These are phyloP conservation scores for Microsporum canis DNA, from an alignment of 2,329 filamentous ascomycete species.

Conservation along the genomic window DNA sequence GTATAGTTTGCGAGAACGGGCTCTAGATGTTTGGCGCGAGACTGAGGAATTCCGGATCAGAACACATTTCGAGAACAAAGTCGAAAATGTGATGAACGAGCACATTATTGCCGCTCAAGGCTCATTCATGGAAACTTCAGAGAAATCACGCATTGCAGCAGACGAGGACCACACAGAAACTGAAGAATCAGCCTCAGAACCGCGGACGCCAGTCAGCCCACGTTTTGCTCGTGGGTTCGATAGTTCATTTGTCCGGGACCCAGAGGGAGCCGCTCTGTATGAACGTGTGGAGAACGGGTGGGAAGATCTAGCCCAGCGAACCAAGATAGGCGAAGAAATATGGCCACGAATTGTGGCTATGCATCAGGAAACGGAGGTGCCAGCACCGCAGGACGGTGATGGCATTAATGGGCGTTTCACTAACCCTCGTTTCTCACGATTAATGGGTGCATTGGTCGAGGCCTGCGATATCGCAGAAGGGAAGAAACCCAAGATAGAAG, in stretches of 20 bases:
- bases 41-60: constrained; percentile 26
- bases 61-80: constrained; percentile 22
- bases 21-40: constrained; percentile 22
- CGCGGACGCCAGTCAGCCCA: constrained; percentile 1
- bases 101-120: constrained; percentile 31
- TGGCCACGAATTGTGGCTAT: constrained; percentile 31
- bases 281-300: constrained; percentile 28
- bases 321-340: constrained; percentile 28
- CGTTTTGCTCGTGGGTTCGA: constrained; percentile 21
- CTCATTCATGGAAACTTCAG: constrained; percentile 30
- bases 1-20: constrained; percentile 24
- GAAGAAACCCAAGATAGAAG: constrained; percentile 20
- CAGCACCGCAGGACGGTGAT: constrained; percentile 9
- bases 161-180: constrained; percentile 33
- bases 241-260: constrained; percentile 26
- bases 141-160: constrained; percentile 28
- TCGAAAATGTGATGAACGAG: constrained; percentile 25
- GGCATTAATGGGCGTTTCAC: constrained; percentile 7
- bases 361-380: constrained; percentile 18
- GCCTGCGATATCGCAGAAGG: constrained; percentile 18
- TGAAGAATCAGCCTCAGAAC: constrained; percentile 14
- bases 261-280: constrained; percentile 25
- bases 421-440: constrained; percentile 9
- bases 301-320: constrained; percentile 33
- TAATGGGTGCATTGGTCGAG: constrained; percentile 17